These are phyloP conservation scores for Eucalyptus tenuipes DNA, from an alignment of 345 rosid species.

Conservation along the genomic window DNA sequence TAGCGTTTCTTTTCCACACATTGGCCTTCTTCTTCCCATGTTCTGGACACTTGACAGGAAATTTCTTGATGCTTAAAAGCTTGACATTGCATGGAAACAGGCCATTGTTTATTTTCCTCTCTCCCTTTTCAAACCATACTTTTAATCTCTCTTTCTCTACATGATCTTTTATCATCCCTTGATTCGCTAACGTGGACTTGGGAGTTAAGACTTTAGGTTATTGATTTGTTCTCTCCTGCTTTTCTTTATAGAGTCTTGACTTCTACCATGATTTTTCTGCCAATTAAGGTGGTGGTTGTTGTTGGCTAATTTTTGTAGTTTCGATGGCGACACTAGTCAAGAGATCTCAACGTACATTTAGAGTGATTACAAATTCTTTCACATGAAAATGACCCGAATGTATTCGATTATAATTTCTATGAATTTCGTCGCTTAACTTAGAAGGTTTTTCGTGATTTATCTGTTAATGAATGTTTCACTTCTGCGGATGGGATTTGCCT, in stretches of 20 bases:
- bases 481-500: neutral
- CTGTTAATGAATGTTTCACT: neutral
- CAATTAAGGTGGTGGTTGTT: neutral
- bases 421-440: neutral
- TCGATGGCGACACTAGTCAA: neutral
- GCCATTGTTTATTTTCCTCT: neutral
- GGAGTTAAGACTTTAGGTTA: neutral
- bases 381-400: neutral
- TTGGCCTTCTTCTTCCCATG: neutral
- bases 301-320: neutral
- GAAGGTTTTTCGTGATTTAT: neutral
- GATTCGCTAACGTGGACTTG: neutral
- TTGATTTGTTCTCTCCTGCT: neutral
- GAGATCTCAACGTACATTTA: neutral
- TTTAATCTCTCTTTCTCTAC: neutral
- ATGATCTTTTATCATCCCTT: neutral
- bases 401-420: neutral
- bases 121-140: neutral
- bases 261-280: neutral
- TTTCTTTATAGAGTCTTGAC: neutral
- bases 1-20: neutral
- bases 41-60: neutral
- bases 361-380: neutral
- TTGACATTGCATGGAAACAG: neutral
- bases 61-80: neutral